Evolutionary conservation across 305 asterid genomes (phyloP).

Genomic region (Fraxinus paxiana): DNA sequence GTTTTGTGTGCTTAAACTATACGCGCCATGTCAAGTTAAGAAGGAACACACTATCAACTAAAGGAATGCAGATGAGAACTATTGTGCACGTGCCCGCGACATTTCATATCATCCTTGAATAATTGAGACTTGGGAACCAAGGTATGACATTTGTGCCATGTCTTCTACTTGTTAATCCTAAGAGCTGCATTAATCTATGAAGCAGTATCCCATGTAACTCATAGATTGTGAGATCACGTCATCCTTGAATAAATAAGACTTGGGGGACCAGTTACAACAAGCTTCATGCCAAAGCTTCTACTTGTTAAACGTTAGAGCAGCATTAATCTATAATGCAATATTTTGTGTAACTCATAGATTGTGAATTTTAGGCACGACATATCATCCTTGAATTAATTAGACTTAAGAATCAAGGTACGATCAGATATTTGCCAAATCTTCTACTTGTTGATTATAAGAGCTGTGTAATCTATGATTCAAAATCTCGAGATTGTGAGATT

Average conservation of each 20-base stretch:
- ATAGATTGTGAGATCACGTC: neutral
- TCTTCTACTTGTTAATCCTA: neutral
- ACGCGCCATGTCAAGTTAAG: neutral
- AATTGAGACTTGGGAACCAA: neutral
- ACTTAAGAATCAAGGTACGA: neutral
- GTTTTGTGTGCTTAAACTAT: neutral
- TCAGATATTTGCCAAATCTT: neutral
- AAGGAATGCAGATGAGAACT: neutral
- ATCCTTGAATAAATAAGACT: neutral
- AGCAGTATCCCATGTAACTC: neutral
- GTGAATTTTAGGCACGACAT: neutral
- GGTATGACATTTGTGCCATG: neutral
- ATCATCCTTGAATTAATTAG: neutral
- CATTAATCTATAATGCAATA: neutral
- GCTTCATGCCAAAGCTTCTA: neutral
- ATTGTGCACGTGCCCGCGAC: neutral
- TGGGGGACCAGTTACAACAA: neutral
- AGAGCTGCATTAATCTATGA: neutral
- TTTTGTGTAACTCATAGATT: neutral
- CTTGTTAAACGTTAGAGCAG: neutral
- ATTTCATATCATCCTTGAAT: neutral
- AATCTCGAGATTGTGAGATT: too few species aligned
- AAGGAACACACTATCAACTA: neutral
- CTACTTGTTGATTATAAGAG: neutral
- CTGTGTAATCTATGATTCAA: neutral